These are phyloP conservation scores for Xerophyta viscosa DNA, from an alignment of 106 monocot species.

Conservation along the genomic window DNA sequence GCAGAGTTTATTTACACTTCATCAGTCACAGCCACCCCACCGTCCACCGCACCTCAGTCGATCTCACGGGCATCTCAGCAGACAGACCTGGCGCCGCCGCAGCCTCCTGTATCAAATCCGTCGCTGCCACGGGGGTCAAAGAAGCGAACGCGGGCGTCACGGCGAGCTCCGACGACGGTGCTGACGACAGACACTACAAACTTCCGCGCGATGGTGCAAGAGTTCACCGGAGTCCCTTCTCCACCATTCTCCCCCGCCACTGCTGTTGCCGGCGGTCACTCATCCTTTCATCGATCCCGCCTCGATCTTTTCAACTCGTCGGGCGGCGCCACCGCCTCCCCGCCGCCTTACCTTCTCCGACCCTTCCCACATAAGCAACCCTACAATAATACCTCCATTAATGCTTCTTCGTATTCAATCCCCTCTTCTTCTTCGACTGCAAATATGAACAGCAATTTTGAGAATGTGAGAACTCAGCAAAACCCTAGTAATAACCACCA, in stretches of 20 bases:
- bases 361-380: conserved; percentile 47
- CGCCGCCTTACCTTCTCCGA: conserved; percentile 28
- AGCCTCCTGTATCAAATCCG: background rate
- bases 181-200: conserved; percentile 86
- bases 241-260: conserved; percentile 39
- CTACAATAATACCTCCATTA: background rate
- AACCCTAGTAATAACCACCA: conserved; percentile 8
- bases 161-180: conserved; percentile 79
- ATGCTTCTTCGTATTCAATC: background rate
- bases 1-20: too few species aligned
- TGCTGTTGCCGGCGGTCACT: too few species aligned
- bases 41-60: too few species aligned
- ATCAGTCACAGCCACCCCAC: too few species aligned
- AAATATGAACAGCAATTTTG: background rate
- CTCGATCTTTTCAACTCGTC: conserved; percentile 28
- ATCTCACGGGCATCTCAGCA: too few species aligned
- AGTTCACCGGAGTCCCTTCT: conserved; percentile 83
- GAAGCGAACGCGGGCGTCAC: conserved; percentile 68
- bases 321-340: conserved; percentile 1
- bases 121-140: conserved; percentile 26
- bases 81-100: background rate
- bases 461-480: too few species aligned
- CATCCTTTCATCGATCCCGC: conserved; percentile 22
- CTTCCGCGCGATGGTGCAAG: conserved; percentile 96
- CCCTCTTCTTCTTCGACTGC: conserved; percentile 3